Percentiles rank a stretch among this genome's conserved stretches.
phyloP scores from a whole-genome alignment of 495 filamentous ascomycete species.

The Opeltia flavorubescens region DNA sequence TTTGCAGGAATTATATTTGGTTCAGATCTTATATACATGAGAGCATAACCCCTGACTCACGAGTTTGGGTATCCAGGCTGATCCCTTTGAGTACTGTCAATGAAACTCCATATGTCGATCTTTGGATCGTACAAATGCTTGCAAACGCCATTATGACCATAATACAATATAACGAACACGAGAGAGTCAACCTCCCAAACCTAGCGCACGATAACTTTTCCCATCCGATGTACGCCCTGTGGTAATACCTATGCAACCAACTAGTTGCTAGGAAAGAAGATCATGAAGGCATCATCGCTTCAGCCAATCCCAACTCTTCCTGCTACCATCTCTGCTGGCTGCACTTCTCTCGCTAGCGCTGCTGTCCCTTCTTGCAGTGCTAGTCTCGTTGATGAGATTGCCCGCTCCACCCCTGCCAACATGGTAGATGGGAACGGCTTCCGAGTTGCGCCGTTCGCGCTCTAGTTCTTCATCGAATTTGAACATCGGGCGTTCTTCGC shows the following conservation, averaged over 20 bases:
- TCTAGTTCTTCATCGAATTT: conserved; percentile 87
- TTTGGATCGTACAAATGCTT: too few species aligned
- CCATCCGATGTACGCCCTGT: too few species aligned
- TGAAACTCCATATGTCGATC: too few species aligned
- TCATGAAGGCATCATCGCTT: not conserved
- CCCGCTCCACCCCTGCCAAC: conserved; percentile 83
- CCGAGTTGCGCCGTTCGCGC: conserved; percentile 42
- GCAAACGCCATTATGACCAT: too few species aligned
- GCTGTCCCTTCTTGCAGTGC: not conserved
- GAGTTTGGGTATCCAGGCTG: too few species aligned
- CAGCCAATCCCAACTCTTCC: not conserved
- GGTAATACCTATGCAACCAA: not conserved
- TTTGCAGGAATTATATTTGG: too few species aligned
- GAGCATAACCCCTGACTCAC: too few species aligned
- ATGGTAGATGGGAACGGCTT: conserved; percentile 53
- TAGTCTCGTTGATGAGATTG: conserved; percentile 44
- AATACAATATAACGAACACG: too few species aligned
- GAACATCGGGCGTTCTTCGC: conserved; percentile 59
- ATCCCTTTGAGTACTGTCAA: too few species aligned
- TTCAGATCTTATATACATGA: too few species aligned
- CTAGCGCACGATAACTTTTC: too few species aligned
- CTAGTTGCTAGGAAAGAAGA: not conserved
- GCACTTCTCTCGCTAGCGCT: not conserved
- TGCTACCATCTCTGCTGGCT: not conserved
- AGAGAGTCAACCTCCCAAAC: too few species aligned